These are phyloP conservation scores for Pseudocercospora fuligena DNA, from an alignment of 2,329 filamentous ascomycete genomes.

Conservation along the genomic window DNA sequence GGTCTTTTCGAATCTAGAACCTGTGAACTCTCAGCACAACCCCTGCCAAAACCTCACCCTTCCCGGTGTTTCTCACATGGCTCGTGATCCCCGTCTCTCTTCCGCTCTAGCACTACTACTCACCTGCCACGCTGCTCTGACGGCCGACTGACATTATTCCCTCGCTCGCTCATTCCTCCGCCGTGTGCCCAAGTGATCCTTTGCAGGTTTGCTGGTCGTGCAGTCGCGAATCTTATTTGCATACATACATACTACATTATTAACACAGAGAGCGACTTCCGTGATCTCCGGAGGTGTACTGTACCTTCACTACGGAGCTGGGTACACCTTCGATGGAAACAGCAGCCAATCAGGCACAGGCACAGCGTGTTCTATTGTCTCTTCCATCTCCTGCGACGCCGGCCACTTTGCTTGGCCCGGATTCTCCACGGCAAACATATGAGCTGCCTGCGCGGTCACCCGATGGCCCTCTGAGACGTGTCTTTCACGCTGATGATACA, in stretches of 20 bases:
- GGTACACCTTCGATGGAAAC: slow-evolving; percentile 7
- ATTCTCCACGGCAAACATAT: background rate
- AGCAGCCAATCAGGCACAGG: background rate
- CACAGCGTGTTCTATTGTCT: background rate
- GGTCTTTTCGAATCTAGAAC: background rate
- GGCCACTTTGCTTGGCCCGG: slow-evolving; percentile 4
- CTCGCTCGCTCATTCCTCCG: background rate
- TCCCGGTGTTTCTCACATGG: background rate
- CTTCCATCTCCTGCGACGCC: slow-evolving; percentile 2
- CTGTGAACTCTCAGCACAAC: background rate
- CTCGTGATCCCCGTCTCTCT: background rate
- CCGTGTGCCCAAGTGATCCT: background rate
- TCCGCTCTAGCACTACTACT: background rate
- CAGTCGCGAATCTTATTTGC: background rate
- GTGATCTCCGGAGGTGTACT: background rate
- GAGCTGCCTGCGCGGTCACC: slow-evolving; percentile 12
- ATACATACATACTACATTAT: background rate
- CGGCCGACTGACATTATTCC: background rate
- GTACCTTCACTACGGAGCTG: background rate
- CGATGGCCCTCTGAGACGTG: slow-evolving; percentile 13
- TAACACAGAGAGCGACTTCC: background rate
- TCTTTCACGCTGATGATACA: slow-evolving; percentile 20
- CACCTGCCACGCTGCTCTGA: background rate
- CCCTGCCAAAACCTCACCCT: background rate
- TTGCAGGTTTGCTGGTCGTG: background rate